A percentile compares a stretch with the other conserved stretches of the same genome.
These are phyloP conservation scores for Asterionellopsis glacialis DNA, from an alignment of 108 stramenopile species.

Conservation along the genomic window DNA sequence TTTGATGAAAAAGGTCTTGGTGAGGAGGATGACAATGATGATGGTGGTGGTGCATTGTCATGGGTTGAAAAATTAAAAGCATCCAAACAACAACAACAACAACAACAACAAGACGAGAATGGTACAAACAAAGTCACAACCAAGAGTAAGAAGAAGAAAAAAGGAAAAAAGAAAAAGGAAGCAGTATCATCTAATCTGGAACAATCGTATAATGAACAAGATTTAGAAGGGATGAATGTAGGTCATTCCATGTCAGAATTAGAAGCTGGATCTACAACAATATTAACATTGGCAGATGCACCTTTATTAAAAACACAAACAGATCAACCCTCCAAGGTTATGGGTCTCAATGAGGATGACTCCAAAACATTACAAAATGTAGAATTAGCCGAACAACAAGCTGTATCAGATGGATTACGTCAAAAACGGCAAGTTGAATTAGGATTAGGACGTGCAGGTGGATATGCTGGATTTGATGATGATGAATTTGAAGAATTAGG, in stretches of 20 bases:
- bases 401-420: constrained; percentile 41
- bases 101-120: constrained; percentile 1
- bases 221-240: constrained; percentile 69
- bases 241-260: constrained; percentile 53
- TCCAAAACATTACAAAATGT: constrained; percentile 61
- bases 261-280: constrained; percentile 48
- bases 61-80: constrained; percentile 40
- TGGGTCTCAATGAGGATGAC: constrained; percentile 39
- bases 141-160: constrained; percentile 32
- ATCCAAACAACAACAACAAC: constrained; percentile 27
- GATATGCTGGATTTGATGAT: constrained; percentile 90
- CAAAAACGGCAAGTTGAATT: constrained; percentile 68
- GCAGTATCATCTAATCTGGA: not conserved
- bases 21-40: constrained; percentile 7
- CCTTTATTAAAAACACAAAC: constrained; percentile 33
- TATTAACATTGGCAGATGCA: constrained; percentile 72
- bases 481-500: constrained; percentile 89
- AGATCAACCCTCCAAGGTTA: constrained; percentile 25
- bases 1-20: constrained; percentile 26
- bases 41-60: constrained; percentile 35
- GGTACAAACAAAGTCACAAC: constrained; percentile 11
- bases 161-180: constrained; percentile 9
- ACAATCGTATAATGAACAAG: constrained; percentile 40
- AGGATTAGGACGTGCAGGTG: constrained; percentile 79
- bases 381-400: constrained; percentile 29